A percentile compares a stretch with the other conserved stretches of the same genome.
Evolutionary conservation across 139 green algal genomes (phyloP).

Genomic region (Ettlia oleoabundans): DNA sequence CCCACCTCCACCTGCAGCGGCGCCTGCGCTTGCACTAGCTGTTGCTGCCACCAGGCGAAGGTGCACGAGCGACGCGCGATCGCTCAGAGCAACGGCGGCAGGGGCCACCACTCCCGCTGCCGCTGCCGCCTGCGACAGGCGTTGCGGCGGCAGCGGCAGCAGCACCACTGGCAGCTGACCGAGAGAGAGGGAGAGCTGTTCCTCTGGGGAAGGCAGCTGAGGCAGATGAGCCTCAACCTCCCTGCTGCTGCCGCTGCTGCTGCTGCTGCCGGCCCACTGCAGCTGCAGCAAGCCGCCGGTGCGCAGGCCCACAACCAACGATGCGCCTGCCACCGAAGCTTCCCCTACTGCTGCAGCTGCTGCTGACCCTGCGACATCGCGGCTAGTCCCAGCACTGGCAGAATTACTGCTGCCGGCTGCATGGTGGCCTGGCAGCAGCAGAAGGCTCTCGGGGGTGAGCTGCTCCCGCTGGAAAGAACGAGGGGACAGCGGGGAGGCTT

Average conservation of each 20-base stretch:
- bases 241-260: not conserved
- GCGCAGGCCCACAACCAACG: constrained; percentile 20
- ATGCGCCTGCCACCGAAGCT: not conserved
- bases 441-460: constrained; percentile 22
- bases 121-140: not conserved
- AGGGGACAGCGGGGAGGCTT: not conserved
- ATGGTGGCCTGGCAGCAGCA: not conserved
- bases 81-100: constrained; percentile 1
- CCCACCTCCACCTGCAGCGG: too few relatives aligned
- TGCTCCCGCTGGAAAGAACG: constrained; percentile 5
- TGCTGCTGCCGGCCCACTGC: not conserved
- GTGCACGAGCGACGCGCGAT: constrained; percentile 15
- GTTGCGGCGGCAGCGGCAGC: constrained; percentile 28
- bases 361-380: not conserved
- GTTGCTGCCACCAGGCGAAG: not conserved
- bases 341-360: not conserved
- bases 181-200: constrained; percentile 4
- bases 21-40: not conserved
- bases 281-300: constrained; percentile 26
- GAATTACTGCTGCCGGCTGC: not conserved
- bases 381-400: not conserved
- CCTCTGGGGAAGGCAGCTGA: too few relatives aligned
- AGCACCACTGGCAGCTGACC: constrained; percentile 30
- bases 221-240: too few relatives aligned
- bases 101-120: not conserved